Evolutionary conservation across 495 filamentous ascomycete species (phyloP).

Genomic region (Daldinia loculata): DNA sequence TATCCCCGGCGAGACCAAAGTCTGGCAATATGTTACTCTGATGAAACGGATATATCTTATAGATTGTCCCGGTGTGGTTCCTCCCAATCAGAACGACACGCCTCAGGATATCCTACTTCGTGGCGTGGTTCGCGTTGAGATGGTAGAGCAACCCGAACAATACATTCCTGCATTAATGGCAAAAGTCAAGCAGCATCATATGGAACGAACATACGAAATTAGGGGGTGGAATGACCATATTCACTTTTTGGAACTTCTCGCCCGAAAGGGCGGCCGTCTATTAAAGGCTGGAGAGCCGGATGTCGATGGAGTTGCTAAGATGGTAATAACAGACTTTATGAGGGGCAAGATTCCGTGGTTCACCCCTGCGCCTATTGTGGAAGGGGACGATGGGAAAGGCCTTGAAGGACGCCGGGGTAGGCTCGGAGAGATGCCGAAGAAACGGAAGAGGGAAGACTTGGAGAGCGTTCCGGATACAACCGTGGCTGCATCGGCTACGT

Average conservation of each 20-base stretch:
- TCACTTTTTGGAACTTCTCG: conserved; percentile 86
- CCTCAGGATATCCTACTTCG: conserved; percentile 89
- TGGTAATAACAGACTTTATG: conserved; percentile 92
- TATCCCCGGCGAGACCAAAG: conserved; percentile 94
- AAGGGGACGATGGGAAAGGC: conserved; percentile 62
- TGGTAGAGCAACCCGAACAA: conserved; percentile 93
- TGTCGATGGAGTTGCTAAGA: conserved; percentile 91
- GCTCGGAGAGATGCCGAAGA: conserved; percentile 67
- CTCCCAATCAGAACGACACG: conserved; percentile 80
- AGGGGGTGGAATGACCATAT: conserved; percentile 75
- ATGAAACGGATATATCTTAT: conserved; percentile 98
- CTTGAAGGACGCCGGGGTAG: conserved; percentile 66
- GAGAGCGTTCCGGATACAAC: conserved; percentile 51
- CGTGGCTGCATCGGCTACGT: conserved; percentile 43
- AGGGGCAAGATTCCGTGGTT: conserved; percentile 97
- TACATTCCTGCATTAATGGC: conserved; percentile 86
- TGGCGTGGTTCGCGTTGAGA: conserved; percentile 92
- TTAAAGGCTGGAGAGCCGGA: conserved; percentile 92
- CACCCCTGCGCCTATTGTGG: conserved; percentile 75
- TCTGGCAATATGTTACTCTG: conserved; percentile 97
- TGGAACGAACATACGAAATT: conserved; percentile 92
- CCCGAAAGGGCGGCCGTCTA: conserved; percentile 84
- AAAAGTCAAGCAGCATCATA: conserved; percentile 82
- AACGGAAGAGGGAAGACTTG: conserved; percentile 63
- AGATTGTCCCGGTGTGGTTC: conserved; percentile 95